Conservation (phyloP, 345 rosid genomes). For the Euphorbia peplus region DNA sequence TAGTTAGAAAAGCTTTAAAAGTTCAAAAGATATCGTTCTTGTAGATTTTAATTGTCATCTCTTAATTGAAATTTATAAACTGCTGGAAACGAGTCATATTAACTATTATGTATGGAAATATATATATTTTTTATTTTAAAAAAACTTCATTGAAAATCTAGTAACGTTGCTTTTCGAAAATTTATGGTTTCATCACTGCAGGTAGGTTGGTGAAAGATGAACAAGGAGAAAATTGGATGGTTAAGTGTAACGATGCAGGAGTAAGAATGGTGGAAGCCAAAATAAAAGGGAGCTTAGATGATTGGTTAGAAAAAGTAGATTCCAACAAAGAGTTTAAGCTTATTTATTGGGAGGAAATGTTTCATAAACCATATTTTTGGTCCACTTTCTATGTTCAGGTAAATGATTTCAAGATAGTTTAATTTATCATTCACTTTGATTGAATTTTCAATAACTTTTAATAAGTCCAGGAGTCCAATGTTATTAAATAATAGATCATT, state of each 20-base stretch:
- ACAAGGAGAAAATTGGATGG: slow-evolving; percentile 44
- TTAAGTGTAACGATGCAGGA: slow-evolving; percentile 75
- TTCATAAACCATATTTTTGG: slow-evolving; percentile 59
- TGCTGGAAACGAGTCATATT: no score
- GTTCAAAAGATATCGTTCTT: no score
- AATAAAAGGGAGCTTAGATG: slow-evolving; percentile 48
- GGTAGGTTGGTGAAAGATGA: slow-evolving; percentile 49
- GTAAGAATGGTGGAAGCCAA: slow-evolving; percentile 63
- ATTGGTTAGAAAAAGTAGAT: slow-evolving; percentile 50
- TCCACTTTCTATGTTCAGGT: slow-evolving; percentile 78
- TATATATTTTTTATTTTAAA: no score
- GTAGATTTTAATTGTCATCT: no score
- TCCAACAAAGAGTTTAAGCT: slow-evolving; percentile 60
- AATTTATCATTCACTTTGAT: neutral
- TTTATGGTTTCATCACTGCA: slow-evolving; percentile 15
- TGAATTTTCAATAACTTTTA: neutral
- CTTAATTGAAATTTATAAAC: no score
- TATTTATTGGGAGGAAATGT: slow-evolving; percentile 72
- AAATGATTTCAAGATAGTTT: no score
- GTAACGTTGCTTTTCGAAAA: no score
- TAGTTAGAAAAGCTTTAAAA: no score
- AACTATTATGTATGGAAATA: no score
- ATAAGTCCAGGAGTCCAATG: no score
- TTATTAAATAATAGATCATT: no score
- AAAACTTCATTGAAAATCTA: no score